These are phyloP conservation scores for Pontederia paniculata DNA, from an alignment of 176 grass and related monocot species.

Conservation along the genomic window DNA sequence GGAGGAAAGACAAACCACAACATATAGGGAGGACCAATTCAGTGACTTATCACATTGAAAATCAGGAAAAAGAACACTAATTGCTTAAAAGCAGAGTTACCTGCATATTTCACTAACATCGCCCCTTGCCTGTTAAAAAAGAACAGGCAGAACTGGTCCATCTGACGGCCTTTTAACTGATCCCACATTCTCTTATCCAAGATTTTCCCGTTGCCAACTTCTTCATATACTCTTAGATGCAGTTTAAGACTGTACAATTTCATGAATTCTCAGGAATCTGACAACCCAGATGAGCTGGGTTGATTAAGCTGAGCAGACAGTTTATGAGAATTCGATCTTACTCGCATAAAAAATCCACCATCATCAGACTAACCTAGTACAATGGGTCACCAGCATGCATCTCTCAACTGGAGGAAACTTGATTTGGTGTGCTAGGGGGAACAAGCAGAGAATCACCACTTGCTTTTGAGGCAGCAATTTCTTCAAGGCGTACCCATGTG, in stretches of 20 bases:
- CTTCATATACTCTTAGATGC: neutral
- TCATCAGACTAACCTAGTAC: constrained; percentile 18
- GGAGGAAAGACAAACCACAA: too few relatives aligned
- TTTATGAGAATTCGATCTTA: constrained; percentile 5
- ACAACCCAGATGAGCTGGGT: neutral
- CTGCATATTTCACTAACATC: too few relatives aligned
- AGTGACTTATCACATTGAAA: too few relatives aligned
- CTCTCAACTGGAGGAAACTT: constrained; percentile 14
- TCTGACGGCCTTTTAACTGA: too few relatives aligned
- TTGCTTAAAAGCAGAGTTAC: too few relatives aligned
- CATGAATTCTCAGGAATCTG: neutral
- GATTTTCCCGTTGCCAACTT: neutral
- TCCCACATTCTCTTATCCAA: too few relatives aligned
- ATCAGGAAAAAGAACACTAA: too few relatives aligned
- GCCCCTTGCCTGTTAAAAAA: too few relatives aligned
- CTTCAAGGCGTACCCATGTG: constrained; percentile 68
- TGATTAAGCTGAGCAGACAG: neutral
- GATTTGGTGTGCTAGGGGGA: constrained; percentile 17
- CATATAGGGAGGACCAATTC: too few relatives aligned
- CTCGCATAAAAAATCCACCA: constrained; percentile 7
- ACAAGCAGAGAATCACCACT: constrained; percentile 20
- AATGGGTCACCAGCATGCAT: neutral
- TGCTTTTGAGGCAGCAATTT: constrained; percentile 44
- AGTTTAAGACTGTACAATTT: constrained; percentile 7
- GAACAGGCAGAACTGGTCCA: too few relatives aligned